Percentiles rank a stretch among this genome's conserved stretches.
Conservation (phyloP, 2,329 filamentous ascomycete genomes). For the Penicillium sp. region DNA sequence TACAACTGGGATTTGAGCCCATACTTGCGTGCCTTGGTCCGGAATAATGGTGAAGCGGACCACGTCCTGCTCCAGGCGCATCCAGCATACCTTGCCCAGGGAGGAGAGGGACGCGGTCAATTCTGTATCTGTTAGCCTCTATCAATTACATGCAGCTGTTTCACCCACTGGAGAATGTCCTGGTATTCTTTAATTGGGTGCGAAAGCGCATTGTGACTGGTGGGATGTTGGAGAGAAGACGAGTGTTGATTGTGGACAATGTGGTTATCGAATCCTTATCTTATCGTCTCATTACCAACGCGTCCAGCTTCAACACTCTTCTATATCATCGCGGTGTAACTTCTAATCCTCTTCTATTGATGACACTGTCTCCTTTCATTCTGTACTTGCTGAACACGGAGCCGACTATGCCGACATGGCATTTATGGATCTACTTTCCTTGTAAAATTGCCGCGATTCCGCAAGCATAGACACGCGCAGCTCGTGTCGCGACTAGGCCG, state of each 20-base stretch:
- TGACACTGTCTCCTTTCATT: neutral
- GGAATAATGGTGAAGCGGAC: slow-evolving; percentile 95
- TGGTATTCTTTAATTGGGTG: slow-evolving; percentile 30
- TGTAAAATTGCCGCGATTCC: slow-evolving; percentile 95
- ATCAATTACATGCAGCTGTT: neutral
- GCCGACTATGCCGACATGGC: slow-evolving; percentile 91
- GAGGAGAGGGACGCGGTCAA: slow-evolving; percentile 60
- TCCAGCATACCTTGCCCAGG: slow-evolving; percentile 80
- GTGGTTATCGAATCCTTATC: slow-evolving; percentile 2
- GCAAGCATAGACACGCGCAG: slow-evolving; percentile 80
- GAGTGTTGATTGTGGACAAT: slow-evolving; percentile 9
- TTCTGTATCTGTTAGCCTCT: slow-evolving; percentile 36
- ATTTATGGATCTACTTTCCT: slow-evolving; percentile 79
- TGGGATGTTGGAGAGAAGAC: slow-evolving; percentile 2
- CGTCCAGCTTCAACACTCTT: neutral
- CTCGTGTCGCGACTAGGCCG: slow-evolving; percentile 77
- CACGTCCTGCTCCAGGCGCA: slow-evolving; percentile 79
- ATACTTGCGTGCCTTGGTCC: slow-evolving; percentile 91
- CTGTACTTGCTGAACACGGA: slow-evolving; percentile 77
- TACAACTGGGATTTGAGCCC: slow-evolving; percentile 64
- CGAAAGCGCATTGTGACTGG: slow-evolving; percentile 32
- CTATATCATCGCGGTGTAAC: neutral
- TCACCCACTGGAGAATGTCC: slow-evolving; percentile 18
- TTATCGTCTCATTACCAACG: slow-evolving; percentile 2
- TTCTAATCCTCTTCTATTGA: neutral